Base-by-base conservation (phyloP, 495 filamentous ascomycete species). In the Oleoguttula mirabilis region DNA sequence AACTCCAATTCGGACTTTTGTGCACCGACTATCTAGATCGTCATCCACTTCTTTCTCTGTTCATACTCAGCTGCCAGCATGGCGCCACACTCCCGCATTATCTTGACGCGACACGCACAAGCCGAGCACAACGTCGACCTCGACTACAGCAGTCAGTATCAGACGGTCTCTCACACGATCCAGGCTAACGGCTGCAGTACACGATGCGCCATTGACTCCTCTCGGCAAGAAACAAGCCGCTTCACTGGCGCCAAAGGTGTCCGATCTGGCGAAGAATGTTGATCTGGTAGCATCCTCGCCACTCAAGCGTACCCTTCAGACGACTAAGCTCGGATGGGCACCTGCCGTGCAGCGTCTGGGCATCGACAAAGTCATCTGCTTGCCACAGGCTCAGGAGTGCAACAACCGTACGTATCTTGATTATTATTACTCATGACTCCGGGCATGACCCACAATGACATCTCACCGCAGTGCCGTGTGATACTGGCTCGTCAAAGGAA, bases 341-440 rank as follows among this genome's bases (percentile, higher is more conserved):
- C 43, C 43, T 3, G 49, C 43, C 2, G 27, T 47, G 20, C 4
- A 43, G 17, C 49, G 49, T 21, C 33, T 47, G 10, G 49, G 49
- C 19, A 14, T 39, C 27, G 10, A 25, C 7, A 43, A 47, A 4
- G 38, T 52, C 1, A 22, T 43, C 14, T 39, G 37, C 23, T 32
- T 52, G 3, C 49, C 49, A 4, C 37, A 42, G 21, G 43, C 44
- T n/a, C 49, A 52, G 20, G 49, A 52, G 32, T 48, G 48, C 49
- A 52, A 52, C 44, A 44, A 47, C 30, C 21, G n/a, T n/a, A n/a
- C n/a, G n/a, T n/a, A n/a, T n/a, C n/a, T n/a, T n/a, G n/a, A n/a
- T n/a, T n/a, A n/a, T n/a, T n/a, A n/a, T n/a, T n/a, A n/a, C n/a
- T n/a, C n/a, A n/a, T n/a, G n/a, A n/a, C n/a, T n/a, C n/a, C n/a